Base-by-base conservation (phyloP, 1,284 basidiomycete species). In the Tylopilus sp. region DNA sequence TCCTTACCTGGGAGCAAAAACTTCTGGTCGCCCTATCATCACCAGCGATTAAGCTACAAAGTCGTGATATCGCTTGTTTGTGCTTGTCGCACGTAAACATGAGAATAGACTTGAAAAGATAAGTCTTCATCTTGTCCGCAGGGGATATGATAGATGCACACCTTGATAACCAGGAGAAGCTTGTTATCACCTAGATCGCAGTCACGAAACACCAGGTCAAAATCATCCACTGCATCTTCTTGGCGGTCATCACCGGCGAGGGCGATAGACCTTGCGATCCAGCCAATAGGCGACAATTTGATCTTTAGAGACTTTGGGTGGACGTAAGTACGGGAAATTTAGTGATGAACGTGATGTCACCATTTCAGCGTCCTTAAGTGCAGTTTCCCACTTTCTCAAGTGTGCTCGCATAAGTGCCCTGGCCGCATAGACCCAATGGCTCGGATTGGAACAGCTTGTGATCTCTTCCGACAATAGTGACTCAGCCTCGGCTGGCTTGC, bases 121-220 rank as follows among this genome's bases (percentile, higher is more conserved):
- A 44, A 18, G 19, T 44, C 41, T 44, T 44, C 12, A 44, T 3
- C 10, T 10, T 3, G 18, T 22, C 9, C 39, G 22, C 6, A 22
- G 4, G 18, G 19, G 10, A 5, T 22, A 44, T 22, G 6, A 22
- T 9, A 10, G 19, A 22, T 6, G 88, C 0, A 55, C 75, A 58
- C 57, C 57, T 58, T 58, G 39, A 58, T 33, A 12, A 33, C 57
- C n/a, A 58, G 49, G 44, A 58, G 44, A 58, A 58, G 44, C 44
- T 19, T 44, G 12, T 4, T 18, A n/a, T 33, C 29, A 15, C 22
- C 7, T 32, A 18, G 22, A 10, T 44, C 22, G 41, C 41, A 44
- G 9, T 13, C 41, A 13, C 41, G 41, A 44, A 44, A 22, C 41
- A 9, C 41, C 19, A 44, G 10, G 8, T 44, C 41, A 44, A 44